A percentile compares a stretch with the other conserved stretches of the same genome.
These are phyloP conservation scores for Hypoxylon sp. DNA, from an alignment of 2,329 filamentous ascomycete species.

Conservation along the genomic window DNA sequence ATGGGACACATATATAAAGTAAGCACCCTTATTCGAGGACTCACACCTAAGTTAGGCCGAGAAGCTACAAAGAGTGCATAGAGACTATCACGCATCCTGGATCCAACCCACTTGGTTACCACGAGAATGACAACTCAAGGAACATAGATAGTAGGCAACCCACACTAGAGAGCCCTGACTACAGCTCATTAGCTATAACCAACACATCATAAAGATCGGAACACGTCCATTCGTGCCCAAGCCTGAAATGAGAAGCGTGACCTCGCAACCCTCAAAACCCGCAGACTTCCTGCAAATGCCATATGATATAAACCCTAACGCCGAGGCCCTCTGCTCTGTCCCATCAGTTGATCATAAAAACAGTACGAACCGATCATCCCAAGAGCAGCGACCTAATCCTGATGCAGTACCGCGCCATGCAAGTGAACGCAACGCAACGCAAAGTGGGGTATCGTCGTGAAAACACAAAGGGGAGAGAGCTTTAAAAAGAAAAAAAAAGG, in stretches of 20 bases:
- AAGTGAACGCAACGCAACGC: constrained; percentile 11
- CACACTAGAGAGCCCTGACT: not conserved
- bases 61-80: not conserved
- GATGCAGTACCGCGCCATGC: constrained; percentile 7
- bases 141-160: not conserved
- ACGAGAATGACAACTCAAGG: not conserved
- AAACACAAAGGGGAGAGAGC: not conserved
- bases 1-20: not conserved
- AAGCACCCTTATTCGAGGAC: not conserved
- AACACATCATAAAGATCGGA: not conserved
- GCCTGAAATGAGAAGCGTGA: not conserved
- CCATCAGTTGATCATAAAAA: not conserved
- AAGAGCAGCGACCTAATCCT: constrained; percentile 6
- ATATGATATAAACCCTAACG: not conserved
- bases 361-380: not conserved
- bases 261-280: not conserved
- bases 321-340: not conserved
- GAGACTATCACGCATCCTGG: not conserved
- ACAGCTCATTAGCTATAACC: not conserved
- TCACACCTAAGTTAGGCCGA: not conserved
- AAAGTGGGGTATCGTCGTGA: constrained; percentile 27
- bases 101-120: not conserved
- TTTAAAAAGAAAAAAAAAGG: not conserved
- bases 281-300: not conserved
- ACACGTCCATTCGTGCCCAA: not conserved